These are phyloP conservation scores for Theileria parva DNA, from an alignment of 169 alveolate species.

Conservation along the genomic window DNA sequence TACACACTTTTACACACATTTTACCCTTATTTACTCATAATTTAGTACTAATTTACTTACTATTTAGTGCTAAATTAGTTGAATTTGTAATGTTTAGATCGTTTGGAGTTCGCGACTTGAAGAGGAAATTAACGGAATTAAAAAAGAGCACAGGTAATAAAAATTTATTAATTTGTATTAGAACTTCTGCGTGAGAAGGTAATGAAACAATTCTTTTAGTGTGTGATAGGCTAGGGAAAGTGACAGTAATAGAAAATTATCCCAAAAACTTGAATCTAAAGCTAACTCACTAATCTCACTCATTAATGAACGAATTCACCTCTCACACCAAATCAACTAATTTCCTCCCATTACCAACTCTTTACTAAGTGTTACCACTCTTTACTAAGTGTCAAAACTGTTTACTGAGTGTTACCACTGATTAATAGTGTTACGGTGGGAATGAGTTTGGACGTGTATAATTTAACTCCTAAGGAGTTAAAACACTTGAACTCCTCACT, in stretches of 20 bases:
- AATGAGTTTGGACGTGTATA: conserved; percentile 47
- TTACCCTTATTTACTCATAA: no score
- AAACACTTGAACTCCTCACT: conserved; percentile 24
- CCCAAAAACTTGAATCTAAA: conserved; percentile 21
- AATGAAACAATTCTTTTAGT: not conserved
- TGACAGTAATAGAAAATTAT: conserved; percentile 20
- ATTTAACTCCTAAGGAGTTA: conserved; percentile 25
- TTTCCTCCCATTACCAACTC: no score
- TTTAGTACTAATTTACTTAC: no score
- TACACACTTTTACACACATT: not conserved
- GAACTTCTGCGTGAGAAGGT: not conserved
- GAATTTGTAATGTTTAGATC: conserved; percentile 11
- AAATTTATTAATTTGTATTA: not conserved
- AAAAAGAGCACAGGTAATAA: conserved; percentile 28
- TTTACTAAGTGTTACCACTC: no score
- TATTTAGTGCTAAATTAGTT: no score
- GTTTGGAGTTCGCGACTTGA: conserved; percentile 48
- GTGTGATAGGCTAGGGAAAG: not conserved
- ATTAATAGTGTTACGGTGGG: conserved; percentile 7
- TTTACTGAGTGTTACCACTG: no score
- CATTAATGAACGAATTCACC: conserved; percentile 31
- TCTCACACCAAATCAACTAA: conserved; percentile 19
- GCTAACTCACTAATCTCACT: conserved; percentile 26
- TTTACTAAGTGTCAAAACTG: no score
- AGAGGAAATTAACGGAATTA: conserved; percentile 14